A percentile compares a stretch with the other conserved stretches of the same genome.
These are phyloP conservation scores for Chrysosporium keratinophilum DNA, from an alignment of 2,329 filamentous ascomycete genomes.

Conservation along the genomic window DNA sequence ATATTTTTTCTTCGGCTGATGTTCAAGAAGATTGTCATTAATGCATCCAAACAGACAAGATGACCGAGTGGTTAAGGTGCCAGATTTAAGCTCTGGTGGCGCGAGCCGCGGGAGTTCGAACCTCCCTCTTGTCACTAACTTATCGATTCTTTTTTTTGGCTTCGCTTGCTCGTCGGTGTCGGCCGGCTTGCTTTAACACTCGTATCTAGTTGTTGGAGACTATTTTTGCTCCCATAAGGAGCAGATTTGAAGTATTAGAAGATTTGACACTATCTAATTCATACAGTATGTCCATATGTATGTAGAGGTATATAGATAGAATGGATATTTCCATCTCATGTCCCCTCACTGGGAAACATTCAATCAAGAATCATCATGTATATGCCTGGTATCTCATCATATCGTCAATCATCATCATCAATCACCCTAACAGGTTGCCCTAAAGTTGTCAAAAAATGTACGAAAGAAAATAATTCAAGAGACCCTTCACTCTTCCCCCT, in stretches of 20 bases:
- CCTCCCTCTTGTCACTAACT: slow-evolving; percentile 1
- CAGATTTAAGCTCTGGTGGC: slow-evolving; percentile 4
- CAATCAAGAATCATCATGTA: neutral
- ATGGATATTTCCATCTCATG: too few species aligned
- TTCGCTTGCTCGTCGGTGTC: slow-evolving; percentile 16
- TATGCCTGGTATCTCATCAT: too few species aligned
- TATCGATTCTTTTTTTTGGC: neutral
- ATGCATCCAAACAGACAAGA: neutral
- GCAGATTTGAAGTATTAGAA: too few species aligned
- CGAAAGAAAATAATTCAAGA: neutral
- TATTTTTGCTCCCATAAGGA: too few species aligned
- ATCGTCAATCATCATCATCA: too few species aligned
- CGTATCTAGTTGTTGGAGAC: too few species aligned
- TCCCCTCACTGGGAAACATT: neutral
- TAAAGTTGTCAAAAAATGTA: neutral
- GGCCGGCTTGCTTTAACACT: too few species aligned
- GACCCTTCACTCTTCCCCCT: slow-evolving; percentile 19
- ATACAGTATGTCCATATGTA: too few species aligned
- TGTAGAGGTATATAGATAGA: too few species aligned
- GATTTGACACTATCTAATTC: too few species aligned
- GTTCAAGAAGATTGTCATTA: too few species aligned
- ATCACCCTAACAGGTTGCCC: neutral
- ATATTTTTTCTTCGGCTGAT: too few species aligned
- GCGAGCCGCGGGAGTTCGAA: slow-evolving; percentile 5
- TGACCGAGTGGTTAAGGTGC: slow-evolving; percentile 6